phyloP scores from a whole-genome alignment of 192 early-diverging fungal species.

The Thoreauomyces humboldtii region DNA sequence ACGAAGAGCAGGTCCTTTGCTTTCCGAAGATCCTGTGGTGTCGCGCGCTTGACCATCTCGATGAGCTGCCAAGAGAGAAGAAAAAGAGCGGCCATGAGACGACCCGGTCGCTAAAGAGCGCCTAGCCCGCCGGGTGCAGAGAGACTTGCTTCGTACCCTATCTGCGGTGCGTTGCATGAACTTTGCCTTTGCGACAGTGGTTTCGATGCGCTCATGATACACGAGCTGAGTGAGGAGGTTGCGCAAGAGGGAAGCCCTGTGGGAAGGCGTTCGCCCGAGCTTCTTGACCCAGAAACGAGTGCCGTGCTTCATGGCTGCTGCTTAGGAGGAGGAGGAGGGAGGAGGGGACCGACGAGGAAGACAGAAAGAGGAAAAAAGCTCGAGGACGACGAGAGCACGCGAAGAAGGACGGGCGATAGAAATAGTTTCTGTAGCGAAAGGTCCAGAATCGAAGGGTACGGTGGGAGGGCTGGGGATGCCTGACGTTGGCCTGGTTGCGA shows the following conservation, averaged over 20 bases:
- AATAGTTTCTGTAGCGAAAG: too few species aligned
- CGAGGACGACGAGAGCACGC: too few species aligned
- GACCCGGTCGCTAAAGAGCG: too few species aligned
- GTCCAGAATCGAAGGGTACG: too few species aligned
- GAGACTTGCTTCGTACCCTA: too few species aligned
- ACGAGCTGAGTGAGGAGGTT: constrained; percentile 85
- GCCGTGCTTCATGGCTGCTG: constrained; percentile 46
- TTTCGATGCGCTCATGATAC: constrained; percentile 85
- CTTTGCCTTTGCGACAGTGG: constrained; percentile 91
- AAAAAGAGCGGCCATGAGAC: background rate
- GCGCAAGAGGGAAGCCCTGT: constrained; percentile 75
- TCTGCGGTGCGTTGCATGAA: constrained; percentile 83
- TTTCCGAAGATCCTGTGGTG: constrained; percentile 29
- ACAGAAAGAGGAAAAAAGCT: too few species aligned
- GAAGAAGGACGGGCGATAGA: too few species aligned
- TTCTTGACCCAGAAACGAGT: constrained; percentile 46
- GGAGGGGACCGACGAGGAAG: too few species aligned
- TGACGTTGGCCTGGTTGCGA: too few species aligned
- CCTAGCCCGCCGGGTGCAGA: too few species aligned
- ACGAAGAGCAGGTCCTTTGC: constrained; percentile 33
- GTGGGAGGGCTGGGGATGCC: too few species aligned
- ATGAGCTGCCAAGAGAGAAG: constrained; percentile 60
- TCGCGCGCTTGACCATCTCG: constrained; percentile 75
- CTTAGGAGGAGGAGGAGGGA: too few species aligned
- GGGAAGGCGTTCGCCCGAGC: constrained; percentile 60